Evolutionary conservation across 164 flowering plant species (phyloP).

Genomic region (Saururus chinensis): DNA sequence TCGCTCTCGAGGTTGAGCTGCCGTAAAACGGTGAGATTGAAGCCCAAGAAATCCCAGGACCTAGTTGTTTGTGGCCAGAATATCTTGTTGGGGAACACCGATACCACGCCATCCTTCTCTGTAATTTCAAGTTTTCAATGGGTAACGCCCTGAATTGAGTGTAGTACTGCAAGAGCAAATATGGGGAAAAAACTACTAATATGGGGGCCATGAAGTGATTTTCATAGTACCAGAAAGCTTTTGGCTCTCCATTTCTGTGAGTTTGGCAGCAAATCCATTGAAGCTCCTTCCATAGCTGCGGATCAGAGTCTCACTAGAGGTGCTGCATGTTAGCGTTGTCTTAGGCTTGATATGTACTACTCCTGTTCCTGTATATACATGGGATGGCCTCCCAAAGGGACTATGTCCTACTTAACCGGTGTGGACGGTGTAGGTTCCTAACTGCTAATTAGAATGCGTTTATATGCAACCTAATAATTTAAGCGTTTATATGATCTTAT

Average conservation of each 20-base stretch:
- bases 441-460: no score
- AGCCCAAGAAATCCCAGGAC: conserved; percentile 78
- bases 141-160: no score
- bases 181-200: no score
- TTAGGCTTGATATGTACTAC: no score
- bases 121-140: neutral
- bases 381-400: no score
- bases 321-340: neutral
- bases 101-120: conserved; percentile 37
- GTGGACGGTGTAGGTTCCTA: no score
- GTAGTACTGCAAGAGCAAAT: no score
- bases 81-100: conserved; percentile 43
- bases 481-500: no score
- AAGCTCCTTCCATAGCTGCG: neutral
- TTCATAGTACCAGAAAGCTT: neutral
- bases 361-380: no score
- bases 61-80: conserved; percentile 59
- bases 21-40: conserved; percentile 38
- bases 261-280: neutral
- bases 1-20: conserved; percentile 37
- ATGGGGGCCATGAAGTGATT: neutral
- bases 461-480: no score
- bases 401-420: no score
- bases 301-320: neutral
- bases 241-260: neutral